A percentile compares a stretch with the other conserved stretches of the same genome.
phyloP scores from a whole-genome alignment of 2,329 filamentous ascomycete species.

The Phialocephala subalpina region DNA sequence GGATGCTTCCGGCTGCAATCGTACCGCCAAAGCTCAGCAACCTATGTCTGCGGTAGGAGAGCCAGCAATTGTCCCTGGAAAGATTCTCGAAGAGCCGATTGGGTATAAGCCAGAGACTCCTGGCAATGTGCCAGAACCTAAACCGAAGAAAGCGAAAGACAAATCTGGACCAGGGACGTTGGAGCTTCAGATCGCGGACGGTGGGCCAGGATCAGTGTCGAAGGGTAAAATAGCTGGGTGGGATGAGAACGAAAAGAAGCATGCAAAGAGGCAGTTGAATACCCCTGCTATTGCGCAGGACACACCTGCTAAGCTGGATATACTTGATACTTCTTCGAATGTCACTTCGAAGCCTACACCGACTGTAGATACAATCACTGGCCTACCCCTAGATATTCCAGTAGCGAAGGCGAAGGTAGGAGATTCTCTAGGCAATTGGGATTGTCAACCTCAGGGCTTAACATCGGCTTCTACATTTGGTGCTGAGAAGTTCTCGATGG shows the following conservation, averaged over 20 bases:
- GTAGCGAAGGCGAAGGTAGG: constrained; percentile 27
- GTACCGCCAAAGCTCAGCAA: constrained; percentile 28
- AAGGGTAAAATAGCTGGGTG: constrained; percentile 37
- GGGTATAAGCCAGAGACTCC: constrained; percentile 42
- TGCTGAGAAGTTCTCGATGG: constrained; percentile 64
- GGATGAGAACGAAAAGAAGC: constrained; percentile 34
- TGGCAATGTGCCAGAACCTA: constrained; percentile 31
- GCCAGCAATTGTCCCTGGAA: constrained; percentile 13
- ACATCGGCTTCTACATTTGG: constrained; percentile 52
- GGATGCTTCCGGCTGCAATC: constrained; percentile 81
- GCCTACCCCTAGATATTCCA: constrained; percentile 30
- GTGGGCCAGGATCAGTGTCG: constrained; percentile 29
- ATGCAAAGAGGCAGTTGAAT: constrained; percentile 25
- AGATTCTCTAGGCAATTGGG: constrained; percentile 37
- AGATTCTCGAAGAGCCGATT: constrained; percentile 31
- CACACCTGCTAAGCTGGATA: too few relatives aligned
- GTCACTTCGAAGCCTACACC: constrained; percentile 3
- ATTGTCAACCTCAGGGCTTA: constrained; percentile 69
- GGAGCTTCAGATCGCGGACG: constrained; percentile 41
- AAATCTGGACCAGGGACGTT: constrained; percentile 28
- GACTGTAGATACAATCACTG: constrained; percentile 23
- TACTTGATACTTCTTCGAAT: neutral
- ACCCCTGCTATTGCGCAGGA: too few relatives aligned
- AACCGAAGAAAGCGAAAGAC: constrained; percentile 32
- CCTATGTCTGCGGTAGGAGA: constrained; percentile 19